Evolutionary conservation across 345 rosid genomes (phyloP), one percentile per base, ranked within the genome.

Genomic region (Iberis pinnata): DNA sequence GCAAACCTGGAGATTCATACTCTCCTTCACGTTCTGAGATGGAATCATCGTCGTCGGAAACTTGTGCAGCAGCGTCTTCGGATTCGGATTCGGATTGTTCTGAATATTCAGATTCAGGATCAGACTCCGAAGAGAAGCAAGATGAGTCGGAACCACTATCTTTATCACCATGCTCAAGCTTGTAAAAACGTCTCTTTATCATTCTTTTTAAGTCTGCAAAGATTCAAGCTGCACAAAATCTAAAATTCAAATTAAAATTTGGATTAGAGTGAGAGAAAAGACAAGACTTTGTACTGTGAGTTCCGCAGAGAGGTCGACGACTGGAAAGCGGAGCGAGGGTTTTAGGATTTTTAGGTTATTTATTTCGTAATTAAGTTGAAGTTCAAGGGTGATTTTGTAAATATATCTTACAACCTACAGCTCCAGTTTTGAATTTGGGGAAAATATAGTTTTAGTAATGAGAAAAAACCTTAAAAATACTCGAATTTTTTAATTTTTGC

Each of bases 141-240:
- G 80, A 84, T 3, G 93, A 79, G 37, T 63, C 85, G 7, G 79
- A 75, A 7, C 73, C 78, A 46, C 64, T 77, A 46, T 86, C 79
- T 53, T 60, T 65, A 46, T 82, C 96, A 47, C 77, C 94, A 53
- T 78, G 90, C 40, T 89, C 97, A 51, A 67, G 69, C 72, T 65
- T 86, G 63, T 76, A 89, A 64, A 78, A 86, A 49, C 84, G 49
- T 67, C 97, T 80, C 84, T 86, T 89, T 58, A 86, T 83, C 97
- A 86, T 89, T 16, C 70, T 29, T 56, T 42, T 9, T 26, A 12
- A 7, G 3, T 36, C 48, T 20, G 38, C 49, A 36, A 43, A 54
- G 35, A 37, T 5, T 2, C 14, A 46, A 63, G 18, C 37, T n/a
- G n/a, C n/a, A n/a, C n/a, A n/a, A n/a, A n/a, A n/a, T n/a, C n/a